These are phyloP conservation scores for Acidiella bohemica DNA, from an alignment of 495 filamentous ascomycete species.

Conservation along the genomic window DNA sequence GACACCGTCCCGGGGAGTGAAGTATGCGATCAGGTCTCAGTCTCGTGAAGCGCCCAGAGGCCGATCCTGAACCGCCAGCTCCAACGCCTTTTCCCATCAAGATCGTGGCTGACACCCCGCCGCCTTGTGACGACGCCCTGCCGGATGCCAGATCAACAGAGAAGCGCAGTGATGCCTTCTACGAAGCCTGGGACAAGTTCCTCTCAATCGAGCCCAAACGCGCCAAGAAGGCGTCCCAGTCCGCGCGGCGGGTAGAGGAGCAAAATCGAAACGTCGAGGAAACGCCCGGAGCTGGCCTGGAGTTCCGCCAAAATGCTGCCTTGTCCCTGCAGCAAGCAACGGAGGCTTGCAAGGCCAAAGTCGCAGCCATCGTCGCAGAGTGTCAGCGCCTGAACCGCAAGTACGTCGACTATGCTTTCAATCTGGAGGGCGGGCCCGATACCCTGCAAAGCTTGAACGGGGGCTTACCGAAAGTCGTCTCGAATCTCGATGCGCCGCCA, in stretches of 20 bases:
- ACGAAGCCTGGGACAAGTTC: conserved; percentile 17
- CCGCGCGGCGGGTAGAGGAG: neutral
- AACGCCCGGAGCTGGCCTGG: conserved; percentile 7
- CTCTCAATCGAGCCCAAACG: conserved; percentile 15
- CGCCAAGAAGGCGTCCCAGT: conserved; percentile 1
- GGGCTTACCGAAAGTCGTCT: conserved; percentile 6
- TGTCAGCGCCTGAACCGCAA: conserved; percentile 78
- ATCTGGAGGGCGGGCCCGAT: conserved; percentile 40
- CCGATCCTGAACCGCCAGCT: conserved; percentile 8
- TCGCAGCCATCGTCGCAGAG: conserved; percentile 69
- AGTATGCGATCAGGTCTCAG: too few species aligned
- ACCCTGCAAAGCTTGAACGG: conserved; percentile 15
- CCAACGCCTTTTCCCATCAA: conserved; percentile 11
- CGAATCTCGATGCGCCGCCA: conserved; percentile 11
- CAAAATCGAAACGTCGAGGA: conserved; percentile 4
- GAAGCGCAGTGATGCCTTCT: conserved; percentile 6
- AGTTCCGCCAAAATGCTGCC: conserved; percentile 7
- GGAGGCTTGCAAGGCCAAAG: conserved; percentile 54
- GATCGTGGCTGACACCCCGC: conserved; percentile 1
- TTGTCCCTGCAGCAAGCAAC: conserved; percentile 53
- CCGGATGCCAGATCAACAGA: neutral
- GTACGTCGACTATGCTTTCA: conserved; percentile 79
- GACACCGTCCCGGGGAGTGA: too few species aligned
- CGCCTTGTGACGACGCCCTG: neutral
- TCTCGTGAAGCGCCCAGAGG: too few species aligned